phyloP scores from a whole-genome alignment of 305 asterid genomes.

The Petunia hybrid region DNA sequence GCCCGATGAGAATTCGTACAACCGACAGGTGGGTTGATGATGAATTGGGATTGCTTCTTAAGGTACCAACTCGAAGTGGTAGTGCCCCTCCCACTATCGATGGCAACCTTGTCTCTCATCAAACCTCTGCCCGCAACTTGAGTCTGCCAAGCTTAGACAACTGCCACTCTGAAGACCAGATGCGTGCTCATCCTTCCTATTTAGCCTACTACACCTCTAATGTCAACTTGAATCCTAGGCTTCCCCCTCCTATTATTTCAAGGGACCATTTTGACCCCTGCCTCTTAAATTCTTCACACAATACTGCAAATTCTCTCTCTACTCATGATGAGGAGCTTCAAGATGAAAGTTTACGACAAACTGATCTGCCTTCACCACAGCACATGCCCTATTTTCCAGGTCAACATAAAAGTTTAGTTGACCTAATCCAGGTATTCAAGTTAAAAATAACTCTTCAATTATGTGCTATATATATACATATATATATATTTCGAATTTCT shows the following conservation, averaged over 20 bases:
- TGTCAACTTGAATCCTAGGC: slow-evolving; percentile 50
- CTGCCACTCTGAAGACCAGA: slow-evolving; percentile 49
- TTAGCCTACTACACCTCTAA: slow-evolving; percentile 46
- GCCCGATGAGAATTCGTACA: slow-evolving; percentile 70
- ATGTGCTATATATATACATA: too few relatives aligned
- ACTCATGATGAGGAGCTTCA: slow-evolving; percentile 87
- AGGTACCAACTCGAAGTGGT: slow-evolving; percentile 76
- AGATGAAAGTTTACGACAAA: slow-evolving; percentile 56
- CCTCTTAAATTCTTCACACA: slow-evolving; percentile 51
- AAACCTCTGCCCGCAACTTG: slow-evolving; percentile 40
- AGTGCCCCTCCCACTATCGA: slow-evolving; percentile 97
- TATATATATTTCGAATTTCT: neutral
- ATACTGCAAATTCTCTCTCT: slow-evolving; percentile 61
- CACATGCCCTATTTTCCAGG: slow-evolving; percentile 49
- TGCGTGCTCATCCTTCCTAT: slow-evolving; percentile 51
- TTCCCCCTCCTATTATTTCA: slow-evolving; percentile 54
- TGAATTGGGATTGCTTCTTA: slow-evolving; percentile 69
- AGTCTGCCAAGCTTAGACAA: slow-evolving; percentile 45
- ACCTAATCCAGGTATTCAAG: slow-evolving; percentile 71
- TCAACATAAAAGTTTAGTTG: slow-evolving; percentile 74
- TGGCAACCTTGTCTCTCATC: slow-evolving; percentile 51
- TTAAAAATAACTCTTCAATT: slow-evolving; percentile 2
- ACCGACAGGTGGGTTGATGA: slow-evolving; percentile 69
- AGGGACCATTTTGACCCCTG: slow-evolving; percentile 53
- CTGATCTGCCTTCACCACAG: slow-evolving; percentile 44